phyloP scores from a whole-genome alignment of 169 alveolate species.

The Cryptosporidium bovis region DNA sequence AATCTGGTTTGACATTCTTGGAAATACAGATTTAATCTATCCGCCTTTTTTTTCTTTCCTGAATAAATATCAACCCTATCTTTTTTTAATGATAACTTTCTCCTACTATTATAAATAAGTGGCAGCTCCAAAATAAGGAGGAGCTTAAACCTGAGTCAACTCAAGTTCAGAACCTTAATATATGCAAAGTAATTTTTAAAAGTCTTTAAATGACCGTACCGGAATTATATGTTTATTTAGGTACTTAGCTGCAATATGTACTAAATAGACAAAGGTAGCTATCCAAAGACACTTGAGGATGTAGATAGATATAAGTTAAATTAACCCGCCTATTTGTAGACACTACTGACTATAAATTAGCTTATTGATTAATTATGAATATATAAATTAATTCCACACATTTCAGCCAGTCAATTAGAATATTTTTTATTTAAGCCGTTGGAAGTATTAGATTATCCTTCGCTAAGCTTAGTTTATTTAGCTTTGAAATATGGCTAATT shows the following conservation, averaged over 20 bases:
- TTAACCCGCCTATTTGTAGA: constrained; percentile 67
- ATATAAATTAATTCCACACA: constrained; percentile 48
- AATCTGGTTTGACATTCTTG: constrained; percentile 62
- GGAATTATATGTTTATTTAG: constrained; percentile 32
- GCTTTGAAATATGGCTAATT: too few species aligned
- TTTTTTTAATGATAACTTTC: not conserved
- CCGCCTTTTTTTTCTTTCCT: not conserved
- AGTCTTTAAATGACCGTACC: constrained; percentile 73
- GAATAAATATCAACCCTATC: not conserved
- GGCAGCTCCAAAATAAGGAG: constrained; percentile 13
- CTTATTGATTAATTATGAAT: constrained; percentile 4
- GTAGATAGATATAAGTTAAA: constrained; percentile 63
- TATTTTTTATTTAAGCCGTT: too few species aligned
- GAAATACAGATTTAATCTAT: not conserved
- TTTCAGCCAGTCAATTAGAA: not conserved
- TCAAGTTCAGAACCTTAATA: constrained; percentile 34
- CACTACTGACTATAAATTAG: constrained; percentile 43
- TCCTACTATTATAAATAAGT: constrained; percentile 4
- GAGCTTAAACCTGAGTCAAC: constrained; percentile 23
- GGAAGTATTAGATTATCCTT: too few species aligned
- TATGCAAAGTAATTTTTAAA: constrained; percentile 22
- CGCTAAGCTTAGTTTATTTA: too few species aligned
- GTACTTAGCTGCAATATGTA: constrained; percentile 62
- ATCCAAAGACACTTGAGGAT: constrained; percentile 74
- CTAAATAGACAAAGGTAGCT: constrained; percentile 75